These are phyloP conservation scores for Tricholoma flavovirens DNA, from an alignment of 768 basidiomycete species.

Conservation along the genomic window DNA sequence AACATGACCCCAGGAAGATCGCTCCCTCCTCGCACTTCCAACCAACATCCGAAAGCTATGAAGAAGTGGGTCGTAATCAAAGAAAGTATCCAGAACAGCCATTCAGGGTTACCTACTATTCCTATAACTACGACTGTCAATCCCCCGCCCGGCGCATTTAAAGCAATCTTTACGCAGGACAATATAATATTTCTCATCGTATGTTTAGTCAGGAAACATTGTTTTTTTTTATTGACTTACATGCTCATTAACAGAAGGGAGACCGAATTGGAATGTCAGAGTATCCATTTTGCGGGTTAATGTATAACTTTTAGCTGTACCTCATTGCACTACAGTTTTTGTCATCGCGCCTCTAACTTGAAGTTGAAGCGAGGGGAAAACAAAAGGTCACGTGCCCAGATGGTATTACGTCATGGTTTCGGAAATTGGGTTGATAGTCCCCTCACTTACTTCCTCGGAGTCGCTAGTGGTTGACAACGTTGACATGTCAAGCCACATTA, in stretches of 20 bases:
- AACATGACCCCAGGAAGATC: not conserved
- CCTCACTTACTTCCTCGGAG: too few relatives aligned
- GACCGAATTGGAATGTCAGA: not conserved
- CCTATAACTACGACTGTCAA: not conserved
- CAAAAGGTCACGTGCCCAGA: too few relatives aligned
- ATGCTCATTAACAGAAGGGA: not conserved
- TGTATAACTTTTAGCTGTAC: not conserved
- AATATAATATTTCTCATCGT: constrained; percentile 1
- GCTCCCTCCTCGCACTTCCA: not conserved
- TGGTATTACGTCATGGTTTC: too few relatives aligned
- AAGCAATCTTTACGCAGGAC: not conserved
- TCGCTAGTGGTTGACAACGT: too few relatives aligned
- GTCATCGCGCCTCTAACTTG: too few relatives aligned
- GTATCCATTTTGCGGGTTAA: not conserved
- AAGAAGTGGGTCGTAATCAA: not conserved
- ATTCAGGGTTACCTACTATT: not conserved
- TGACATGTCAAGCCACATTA: not conserved
- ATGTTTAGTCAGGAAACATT: not conserved
- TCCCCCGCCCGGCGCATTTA: not conserved
- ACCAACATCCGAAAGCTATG: not conserved
- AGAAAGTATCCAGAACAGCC: not conserved
- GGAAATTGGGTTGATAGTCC: too few relatives aligned
- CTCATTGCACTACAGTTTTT: too few relatives aligned
- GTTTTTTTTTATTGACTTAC: not conserved
- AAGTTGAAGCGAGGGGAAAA: too few relatives aligned